phyloP scores from a whole-genome alignment of 441 rosid species.

The Corymbia citriodora region DNA sequence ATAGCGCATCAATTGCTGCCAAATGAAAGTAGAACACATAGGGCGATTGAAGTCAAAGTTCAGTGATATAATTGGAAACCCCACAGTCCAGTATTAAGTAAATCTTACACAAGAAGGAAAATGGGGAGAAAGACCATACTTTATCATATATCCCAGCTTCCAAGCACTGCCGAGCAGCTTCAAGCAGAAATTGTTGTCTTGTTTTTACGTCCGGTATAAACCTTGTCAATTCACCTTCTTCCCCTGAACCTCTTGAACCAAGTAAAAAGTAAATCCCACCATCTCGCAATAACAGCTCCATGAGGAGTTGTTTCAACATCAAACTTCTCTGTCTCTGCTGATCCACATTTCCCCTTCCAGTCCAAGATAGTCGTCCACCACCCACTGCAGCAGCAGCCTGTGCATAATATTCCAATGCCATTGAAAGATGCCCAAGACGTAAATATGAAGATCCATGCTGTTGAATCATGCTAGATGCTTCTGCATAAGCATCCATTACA shows the following conservation, averaged over 20 bases:
- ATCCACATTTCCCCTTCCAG: conserved; percentile 73
- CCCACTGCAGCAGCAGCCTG: conserved; percentile 96
- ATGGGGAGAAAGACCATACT: conserved; percentile 30
- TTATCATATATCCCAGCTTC: conserved; percentile 88
- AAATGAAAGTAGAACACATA: not conserved
- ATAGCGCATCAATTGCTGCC: not conserved
- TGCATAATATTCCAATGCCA: conserved; percentile 89
- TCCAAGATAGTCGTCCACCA: conserved; percentile 85
- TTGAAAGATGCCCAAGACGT: conserved; percentile 61
- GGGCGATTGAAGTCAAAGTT: not conserved
- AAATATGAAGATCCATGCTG: conserved; percentile 79
- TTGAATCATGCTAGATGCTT: conserved; percentile 83
- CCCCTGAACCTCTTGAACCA: conserved; percentile 84
- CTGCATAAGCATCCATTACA: conserved; percentile 85
- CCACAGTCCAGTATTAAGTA: not conserved
- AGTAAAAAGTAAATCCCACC: conserved; percentile 76
- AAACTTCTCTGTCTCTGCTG: conserved; percentile 84
- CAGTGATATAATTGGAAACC: not conserved
- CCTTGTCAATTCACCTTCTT: conserved; percentile 83
- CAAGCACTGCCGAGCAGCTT: conserved; percentile 81
- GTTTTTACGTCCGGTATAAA: conserved; percentile 53
- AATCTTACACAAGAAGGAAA: not conserved
- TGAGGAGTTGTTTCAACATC: conserved; percentile 89
- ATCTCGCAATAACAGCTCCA: conserved; percentile 81
- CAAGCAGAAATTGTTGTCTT: conserved; percentile 79